A percentile compares a stretch with the other conserved stretches of the same genome.
Evolutionary conservation across 2,329 filamentous ascomycete genomes (phyloP).

Genomic region (Cercospora berteroae): DNA sequence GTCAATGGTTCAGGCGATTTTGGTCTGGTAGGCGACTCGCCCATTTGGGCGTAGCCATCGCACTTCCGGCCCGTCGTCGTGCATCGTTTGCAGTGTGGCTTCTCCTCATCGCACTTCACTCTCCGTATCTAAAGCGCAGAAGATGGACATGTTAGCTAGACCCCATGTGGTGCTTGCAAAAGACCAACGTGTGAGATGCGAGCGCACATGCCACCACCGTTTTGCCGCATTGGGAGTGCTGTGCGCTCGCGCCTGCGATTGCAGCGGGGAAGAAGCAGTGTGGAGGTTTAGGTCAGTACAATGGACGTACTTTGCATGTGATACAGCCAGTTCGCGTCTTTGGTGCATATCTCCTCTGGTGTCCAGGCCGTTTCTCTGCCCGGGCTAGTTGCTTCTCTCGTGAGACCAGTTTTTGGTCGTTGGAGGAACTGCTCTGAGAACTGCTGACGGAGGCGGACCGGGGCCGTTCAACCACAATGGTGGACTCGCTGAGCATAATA

Average conservation of each 20-base stretch:
- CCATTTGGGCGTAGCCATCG: conserved; percentile 50
- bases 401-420: conserved; percentile 8
- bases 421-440: conserved; percentile 12
- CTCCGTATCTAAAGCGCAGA: conserved; percentile 49
- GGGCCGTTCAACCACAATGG: conserved; percentile 20
- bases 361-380: conserved; percentile 24
- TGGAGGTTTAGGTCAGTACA: not conserved
- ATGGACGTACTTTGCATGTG: conserved; percentile 27
- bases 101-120: conserved; percentile 58
- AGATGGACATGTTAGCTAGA: conserved; percentile 2
- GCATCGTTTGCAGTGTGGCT: conserved; percentile 55
- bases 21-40: conserved; percentile 15
- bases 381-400: conserved; percentile 20
- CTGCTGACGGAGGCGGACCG: conserved; percentile 17
- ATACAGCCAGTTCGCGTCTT: conserved; percentile 29
- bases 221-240: not conserved
- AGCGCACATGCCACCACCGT: not conserved
- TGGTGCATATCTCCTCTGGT: conserved; percentile 27
- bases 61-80: conserved; percentile 56
- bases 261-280: not conserved
- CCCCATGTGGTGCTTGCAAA: conserved; percentile 3
- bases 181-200: not conserved
- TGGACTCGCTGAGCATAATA: conserved; percentile 20
- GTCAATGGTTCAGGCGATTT: conserved; percentile 20
- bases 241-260: conserved; percentile 12